Percentiles rank a stretch among this genome's conserved stretches.
These are phyloP conservation scores for Vitis vinifera DNA, from an alignment of 164 flowering plant genomes.

Conservation along the genomic window DNA sequence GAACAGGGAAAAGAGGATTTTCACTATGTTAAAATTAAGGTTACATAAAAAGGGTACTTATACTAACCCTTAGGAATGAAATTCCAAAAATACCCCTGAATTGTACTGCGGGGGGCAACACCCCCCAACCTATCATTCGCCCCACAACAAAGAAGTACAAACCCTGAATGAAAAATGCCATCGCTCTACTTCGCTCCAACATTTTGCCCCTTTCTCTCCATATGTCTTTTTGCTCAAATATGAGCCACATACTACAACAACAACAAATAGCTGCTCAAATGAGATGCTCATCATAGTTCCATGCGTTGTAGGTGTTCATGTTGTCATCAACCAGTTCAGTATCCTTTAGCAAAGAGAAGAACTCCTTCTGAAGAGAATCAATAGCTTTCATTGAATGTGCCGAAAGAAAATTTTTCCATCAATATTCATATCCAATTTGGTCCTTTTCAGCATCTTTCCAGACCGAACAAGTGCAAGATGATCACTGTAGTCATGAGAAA, in stretches of 20 bases:
- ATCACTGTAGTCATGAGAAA: conserved; percentile 73
- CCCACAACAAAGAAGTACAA: too few species aligned
- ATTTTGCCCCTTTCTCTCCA: neutral
- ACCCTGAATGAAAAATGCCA: too few species aligned
- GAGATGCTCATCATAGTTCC: conserved; percentile 77
- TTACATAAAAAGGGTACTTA: too few species aligned
- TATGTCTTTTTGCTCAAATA: too few species aligned
- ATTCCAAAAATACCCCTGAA: too few species aligned
- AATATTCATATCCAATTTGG: conserved; percentile 72
- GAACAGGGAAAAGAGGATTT: too few species aligned
- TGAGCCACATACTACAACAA: too few species aligned
- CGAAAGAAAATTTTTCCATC: conserved; percentile 93
- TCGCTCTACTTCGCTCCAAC: too few species aligned
- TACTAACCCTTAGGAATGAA: too few species aligned
- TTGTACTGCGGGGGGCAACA: too few species aligned
- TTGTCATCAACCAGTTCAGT: conserved; percentile 67
- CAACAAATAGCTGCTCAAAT: conserved; percentile 77
- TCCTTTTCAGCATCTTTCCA: conserved; percentile 86
- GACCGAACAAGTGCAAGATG: conserved; percentile 84
- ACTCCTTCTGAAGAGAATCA: conserved; percentile 83
- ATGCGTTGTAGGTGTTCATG: conserved; percentile 36
- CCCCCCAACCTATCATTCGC: too few species aligned
- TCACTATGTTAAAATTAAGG: too few species aligned
- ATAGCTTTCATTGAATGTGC: conserved; percentile 87
- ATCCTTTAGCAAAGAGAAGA: conserved; percentile 69